Conservation (phyloP, 805 yeast genomes). For the Candida hispaniensis region DNA sequence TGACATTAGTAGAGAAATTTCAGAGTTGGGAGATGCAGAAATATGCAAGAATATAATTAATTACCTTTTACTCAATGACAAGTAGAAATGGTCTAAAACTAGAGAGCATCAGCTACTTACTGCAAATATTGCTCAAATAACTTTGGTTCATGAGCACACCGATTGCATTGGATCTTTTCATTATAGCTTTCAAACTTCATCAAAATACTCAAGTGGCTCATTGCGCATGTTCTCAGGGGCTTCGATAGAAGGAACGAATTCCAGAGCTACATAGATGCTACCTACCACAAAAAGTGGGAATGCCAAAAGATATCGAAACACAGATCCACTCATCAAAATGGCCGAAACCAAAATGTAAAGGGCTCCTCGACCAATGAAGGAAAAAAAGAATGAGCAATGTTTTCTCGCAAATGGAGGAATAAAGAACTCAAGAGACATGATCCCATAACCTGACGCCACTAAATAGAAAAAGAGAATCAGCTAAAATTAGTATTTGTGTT, state of each 20-base stretch:
- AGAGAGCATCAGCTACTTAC: not conserved
- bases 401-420: slow-evolving; percentile 40
- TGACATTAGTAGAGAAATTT: slow-evolving; percentile 8
- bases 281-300: slow-evolving; percentile 53
- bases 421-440: slow-evolving; percentile 34
- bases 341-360: slow-evolving; percentile 44
- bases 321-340: slow-evolving; percentile 40
- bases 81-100: not conserved
- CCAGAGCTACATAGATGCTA: slow-evolving; percentile 46
- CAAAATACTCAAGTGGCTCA: slow-evolving; percentile 12
- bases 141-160: not conserved
- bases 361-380: slow-evolving; percentile 64
- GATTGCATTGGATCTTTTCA: not conserved
- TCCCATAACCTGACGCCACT: slow-evolving; percentile 22
- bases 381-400: slow-evolving; percentile 45
- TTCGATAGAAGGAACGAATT: slow-evolving; percentile 61
- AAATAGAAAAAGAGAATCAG: too few relatives aligned
- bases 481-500: too few relatives aligned
- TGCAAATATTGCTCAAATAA: not conserved
- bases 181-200: slow-evolving; percentile 3
- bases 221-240: slow-evolving; percentile 70
- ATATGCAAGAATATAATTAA: too few relatives aligned
- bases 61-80: too few relatives aligned
- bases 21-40: too few relatives aligned
- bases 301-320: slow-evolving; percentile 48